Base-by-base conservation (phyloP, 2,329 filamentous ascomycete species). In the Sporothrix protearum region DNA sequence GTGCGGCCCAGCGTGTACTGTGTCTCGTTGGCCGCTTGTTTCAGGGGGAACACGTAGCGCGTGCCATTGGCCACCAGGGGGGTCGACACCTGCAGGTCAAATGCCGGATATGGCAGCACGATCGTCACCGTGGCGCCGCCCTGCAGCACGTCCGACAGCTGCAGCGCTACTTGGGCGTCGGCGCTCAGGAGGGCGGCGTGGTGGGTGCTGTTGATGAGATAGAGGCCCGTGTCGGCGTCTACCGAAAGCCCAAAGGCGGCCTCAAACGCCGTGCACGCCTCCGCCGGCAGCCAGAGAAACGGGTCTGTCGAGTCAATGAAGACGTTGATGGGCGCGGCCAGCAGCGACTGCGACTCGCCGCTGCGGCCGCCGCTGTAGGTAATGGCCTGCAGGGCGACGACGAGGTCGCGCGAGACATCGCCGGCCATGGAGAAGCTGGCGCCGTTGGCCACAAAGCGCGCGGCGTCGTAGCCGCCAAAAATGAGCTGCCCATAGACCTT, bases 381-480 rank as follows among this genome's bases (percentile, higher is more conserved):
- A 22, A 82, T 80, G 16, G 80, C 80, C 69, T 81, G 80, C n/a
- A 83, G 76, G 36, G 75, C 75, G 36, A 82, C 80, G 0, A 80
- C 80, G 2, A 83, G 74, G 55, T 83, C 80, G 1, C 79, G 78
- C 12, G 77, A 79, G 45, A 78, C 51, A 47, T 80, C 77, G 14
- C 76, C 77, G 4, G 79, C 78, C 78, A 83, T 80, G 8, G 77
- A 77, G 73, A 82, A 80, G 5, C 78, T 78, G 19, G 80, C 79
- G 7, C 79, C 74, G 71, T 82, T 83, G 33, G 79, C 78, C 0
- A 73, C 72, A 74, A 83, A 81, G 25, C 81, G 78, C 0, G 81
- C 82, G 0, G 78, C 78, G 71, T 83, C 81, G 71, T 82, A 82
- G 3, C 81, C 82, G 16, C 79, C 80, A 55, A 83, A 79, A 14